Conservation (phyloP, 2,329 filamentous ascomycete genomes). For the Tolypocladium album region DNA sequence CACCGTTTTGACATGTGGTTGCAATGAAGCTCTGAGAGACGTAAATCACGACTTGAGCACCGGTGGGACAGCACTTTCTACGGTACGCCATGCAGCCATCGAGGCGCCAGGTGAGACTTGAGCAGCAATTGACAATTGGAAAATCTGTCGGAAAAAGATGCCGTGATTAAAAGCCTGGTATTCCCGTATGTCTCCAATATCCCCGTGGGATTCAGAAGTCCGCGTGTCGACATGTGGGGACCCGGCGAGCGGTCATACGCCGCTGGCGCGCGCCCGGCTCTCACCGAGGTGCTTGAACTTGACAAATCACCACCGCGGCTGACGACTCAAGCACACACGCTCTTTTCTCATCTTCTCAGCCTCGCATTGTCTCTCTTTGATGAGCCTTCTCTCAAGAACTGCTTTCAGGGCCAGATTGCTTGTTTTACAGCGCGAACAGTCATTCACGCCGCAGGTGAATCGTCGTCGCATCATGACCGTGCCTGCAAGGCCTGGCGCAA, state of each 20-base stretch:
- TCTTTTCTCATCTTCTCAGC: not conserved
- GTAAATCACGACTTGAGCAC: too few relatives aligned
- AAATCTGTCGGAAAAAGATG: not conserved
- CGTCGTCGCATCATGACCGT: constrained; percentile 17
- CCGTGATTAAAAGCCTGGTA: not conserved
- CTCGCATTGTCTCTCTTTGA: constrained; percentile 1
- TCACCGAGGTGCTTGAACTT: not conserved
- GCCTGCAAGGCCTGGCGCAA: constrained; percentile 8
- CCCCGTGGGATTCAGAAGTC: not conserved
- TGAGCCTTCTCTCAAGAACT: constrained; percentile 8
- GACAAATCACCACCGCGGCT: not conserved
- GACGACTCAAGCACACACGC: not conserved
- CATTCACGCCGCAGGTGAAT: not conserved
- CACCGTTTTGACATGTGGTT: not conserved
- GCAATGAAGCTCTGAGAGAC: not conserved
- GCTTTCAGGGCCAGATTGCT: constrained; percentile 8
- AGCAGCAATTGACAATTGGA: not conserved
- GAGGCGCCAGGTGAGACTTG: not conserved
- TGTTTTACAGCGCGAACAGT: not conserved
- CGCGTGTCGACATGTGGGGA: not conserved
- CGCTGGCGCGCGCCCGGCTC: not conserved
- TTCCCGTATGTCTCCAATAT: too few relatives aligned
- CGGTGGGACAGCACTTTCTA: not conserved
- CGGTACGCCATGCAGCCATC: not conserved
- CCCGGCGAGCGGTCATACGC: not conserved